phyloP scores from a whole-genome alignment of 805 yeast genomes.

The Gaillardinia entomophila region DNA sequence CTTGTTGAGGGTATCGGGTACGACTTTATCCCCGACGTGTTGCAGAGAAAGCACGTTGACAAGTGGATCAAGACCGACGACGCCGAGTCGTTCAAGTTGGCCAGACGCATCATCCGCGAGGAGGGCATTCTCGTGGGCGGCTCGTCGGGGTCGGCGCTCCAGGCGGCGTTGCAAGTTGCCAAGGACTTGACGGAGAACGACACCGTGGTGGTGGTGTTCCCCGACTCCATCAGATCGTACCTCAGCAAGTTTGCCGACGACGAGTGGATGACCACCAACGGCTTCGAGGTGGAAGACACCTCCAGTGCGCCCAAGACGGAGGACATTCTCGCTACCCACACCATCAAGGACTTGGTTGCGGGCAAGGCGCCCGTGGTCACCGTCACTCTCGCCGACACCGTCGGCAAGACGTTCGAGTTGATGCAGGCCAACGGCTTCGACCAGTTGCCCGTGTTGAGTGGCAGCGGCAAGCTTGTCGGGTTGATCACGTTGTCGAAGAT shows the following conservation, averaged over 20 bases:
- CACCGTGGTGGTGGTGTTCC: slow-evolving; percentile 73
- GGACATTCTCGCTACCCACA: slow-evolving; percentile 32
- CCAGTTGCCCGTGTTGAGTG: slow-evolving; percentile 71
- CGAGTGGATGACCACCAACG: slow-evolving; percentile 82
- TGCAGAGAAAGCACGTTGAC: slow-evolving; percentile 61
- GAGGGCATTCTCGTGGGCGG: slow-evolving; percentile 90
- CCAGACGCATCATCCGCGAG: slow-evolving; percentile 75
- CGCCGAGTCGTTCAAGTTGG: slow-evolving; percentile 69
- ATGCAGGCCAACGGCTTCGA: slow-evolving; percentile 76
- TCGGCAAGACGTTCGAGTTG: slow-evolving; percentile 60
- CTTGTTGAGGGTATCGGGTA: slow-evolving; percentile 90
- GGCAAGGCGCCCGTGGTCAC: slow-evolving; percentile 74
- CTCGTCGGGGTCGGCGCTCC: slow-evolving; percentile 79
- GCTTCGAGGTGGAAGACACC: slow-evolving; percentile 55
- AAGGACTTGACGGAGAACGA: slow-evolving; percentile 68
- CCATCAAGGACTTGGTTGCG: slow-evolving; percentile 60
- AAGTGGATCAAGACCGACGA: slow-evolving; percentile 86
- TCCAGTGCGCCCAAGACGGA: slow-evolving; percentile 37
- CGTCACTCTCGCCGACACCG: slow-evolving; percentile 54
- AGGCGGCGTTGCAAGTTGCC: slow-evolving; percentile 69
- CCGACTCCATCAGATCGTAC: slow-evolving; percentile 83
- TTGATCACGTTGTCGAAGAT: slow-evolving; percentile 70
- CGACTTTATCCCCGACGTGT: slow-evolving; percentile 80
- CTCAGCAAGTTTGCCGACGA: slow-evolving; percentile 84
- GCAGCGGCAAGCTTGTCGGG: slow-evolving; percentile 62